A percentile compares a stretch with the other conserved stretches of the same genome.
Evolutionary conservation across 495 filamentous ascomycete genomes (phyloP).

Genomic region (Annulohypoxylon maeteangense): DNA sequence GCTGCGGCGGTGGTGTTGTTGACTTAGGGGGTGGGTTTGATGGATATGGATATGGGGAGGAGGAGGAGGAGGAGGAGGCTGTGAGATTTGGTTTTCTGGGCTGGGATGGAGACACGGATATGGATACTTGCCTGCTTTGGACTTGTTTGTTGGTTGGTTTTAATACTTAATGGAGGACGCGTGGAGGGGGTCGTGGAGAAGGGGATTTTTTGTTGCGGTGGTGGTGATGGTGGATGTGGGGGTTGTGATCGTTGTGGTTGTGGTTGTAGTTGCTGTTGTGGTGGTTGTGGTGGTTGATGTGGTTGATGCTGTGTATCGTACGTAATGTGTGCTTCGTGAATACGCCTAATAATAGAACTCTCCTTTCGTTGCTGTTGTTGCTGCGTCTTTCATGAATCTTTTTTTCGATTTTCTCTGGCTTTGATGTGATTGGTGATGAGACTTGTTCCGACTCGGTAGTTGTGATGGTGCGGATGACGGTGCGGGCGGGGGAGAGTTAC

Average conservation of each 20-base stretch:
- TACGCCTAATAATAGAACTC: too few relatives aligned
- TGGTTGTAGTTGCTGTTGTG: too few relatives aligned
- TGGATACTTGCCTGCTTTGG: too few relatives aligned
- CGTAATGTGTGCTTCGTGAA: too few relatives aligned
- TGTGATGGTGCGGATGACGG: background rate
- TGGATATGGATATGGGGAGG: background rate
- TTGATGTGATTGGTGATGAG: too few relatives aligned
- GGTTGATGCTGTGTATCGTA: too few relatives aligned
- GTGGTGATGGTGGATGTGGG: background rate
- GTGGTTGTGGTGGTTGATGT: too few relatives aligned
- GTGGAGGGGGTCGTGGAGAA: background rate
- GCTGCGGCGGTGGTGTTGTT: constrained; percentile 3
- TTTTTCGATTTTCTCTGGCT: too few relatives aligned
- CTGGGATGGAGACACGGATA: too few relatives aligned
- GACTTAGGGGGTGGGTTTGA: background rate
- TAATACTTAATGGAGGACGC: background rate
- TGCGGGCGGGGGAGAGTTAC: background rate
- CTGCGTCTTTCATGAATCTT: background rate
- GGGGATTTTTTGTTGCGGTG: background rate
- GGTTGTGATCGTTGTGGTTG: too few relatives aligned
- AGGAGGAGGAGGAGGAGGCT: background rate
- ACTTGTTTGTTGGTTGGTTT: background rate
- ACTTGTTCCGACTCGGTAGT: too few relatives aligned
- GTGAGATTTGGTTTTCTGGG: background rate
- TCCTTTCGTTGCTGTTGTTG: too few relatives aligned